These are phyloP conservation scores for Cladosporium colombiae DNA, from an alignment of 2,329 filamentous ascomycete species.

Conservation along the genomic window DNA sequence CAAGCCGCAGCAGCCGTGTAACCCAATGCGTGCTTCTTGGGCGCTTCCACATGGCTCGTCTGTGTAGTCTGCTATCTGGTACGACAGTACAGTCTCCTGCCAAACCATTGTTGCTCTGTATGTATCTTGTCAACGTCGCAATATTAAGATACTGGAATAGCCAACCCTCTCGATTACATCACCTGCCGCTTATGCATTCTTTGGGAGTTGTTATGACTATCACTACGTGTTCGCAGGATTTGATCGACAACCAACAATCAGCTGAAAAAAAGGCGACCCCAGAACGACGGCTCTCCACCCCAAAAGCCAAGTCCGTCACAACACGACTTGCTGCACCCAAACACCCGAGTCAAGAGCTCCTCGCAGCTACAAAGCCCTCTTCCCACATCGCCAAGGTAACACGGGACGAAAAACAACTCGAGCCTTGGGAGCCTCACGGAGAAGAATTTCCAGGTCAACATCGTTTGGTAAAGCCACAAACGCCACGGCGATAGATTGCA, in stretches of 20 bases:
- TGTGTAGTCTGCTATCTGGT: not conserved
- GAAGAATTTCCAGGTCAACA: no score
- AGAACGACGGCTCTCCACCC: slow-evolving; percentile 4
- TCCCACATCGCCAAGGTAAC: not conserved
- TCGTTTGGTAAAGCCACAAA: not conserved
- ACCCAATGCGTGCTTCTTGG: not conserved
- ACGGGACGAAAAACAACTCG: not conserved
- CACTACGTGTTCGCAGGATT: not conserved
- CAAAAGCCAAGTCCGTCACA: not conserved
- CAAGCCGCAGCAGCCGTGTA: slow-evolving; percentile 1
- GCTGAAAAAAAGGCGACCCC: not conserved
- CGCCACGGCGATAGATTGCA: not conserved
- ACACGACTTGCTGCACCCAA: not conserved
- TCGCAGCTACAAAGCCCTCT: not conserved
- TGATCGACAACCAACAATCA: slow-evolving; percentile 5
- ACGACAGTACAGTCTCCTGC: not conserved
- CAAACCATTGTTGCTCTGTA: not conserved
- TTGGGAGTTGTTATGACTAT: not conserved
- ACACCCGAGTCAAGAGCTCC: not conserved
- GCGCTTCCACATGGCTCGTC: slow-evolving; percentile 2
- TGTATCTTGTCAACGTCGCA: not conserved
- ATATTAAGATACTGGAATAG: not conserved
- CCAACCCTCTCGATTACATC: not conserved
- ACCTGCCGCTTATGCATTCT: not conserved
- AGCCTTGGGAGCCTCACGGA: not conserved